Evolutionary conservation across 192 early-diverging fungal species (phyloP).

Genomic region (Dimargaris cristalligena): DNA sequence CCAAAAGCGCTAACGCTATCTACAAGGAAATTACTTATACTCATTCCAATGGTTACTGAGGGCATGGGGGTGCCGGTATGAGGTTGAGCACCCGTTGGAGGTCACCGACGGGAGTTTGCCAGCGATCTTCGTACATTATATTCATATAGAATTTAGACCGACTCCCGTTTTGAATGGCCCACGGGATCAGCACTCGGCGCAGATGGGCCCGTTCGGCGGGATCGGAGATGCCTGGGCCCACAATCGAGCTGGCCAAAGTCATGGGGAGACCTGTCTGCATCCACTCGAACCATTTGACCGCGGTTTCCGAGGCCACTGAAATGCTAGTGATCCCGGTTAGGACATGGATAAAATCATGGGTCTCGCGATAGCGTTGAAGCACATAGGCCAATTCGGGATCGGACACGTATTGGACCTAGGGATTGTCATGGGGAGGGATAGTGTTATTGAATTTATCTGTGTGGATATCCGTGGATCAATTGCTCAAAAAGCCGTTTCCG

Average conservation of each 20-base stretch:
- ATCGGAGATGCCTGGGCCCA: constrained; percentile 61
- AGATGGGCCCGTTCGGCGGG: constrained; percentile 39
- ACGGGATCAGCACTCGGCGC: constrained; percentile 62
- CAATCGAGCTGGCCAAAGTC: constrained; percentile 57
- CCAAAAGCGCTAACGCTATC: no score
- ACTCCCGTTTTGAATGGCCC: constrained; percentile 76
- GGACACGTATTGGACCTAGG: constrained; percentile 75
- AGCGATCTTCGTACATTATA: constrained; percentile 76
- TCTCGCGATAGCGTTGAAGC: constrained; percentile 82
- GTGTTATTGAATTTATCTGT: no score
- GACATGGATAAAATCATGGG: constrained; percentile 88
- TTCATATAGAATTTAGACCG: constrained; percentile 64
- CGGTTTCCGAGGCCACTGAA: constrained; percentile 79
- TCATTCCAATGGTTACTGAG: no score
- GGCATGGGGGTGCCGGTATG: constrained; percentile 1
- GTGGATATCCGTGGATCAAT: no score
- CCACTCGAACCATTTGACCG: constrained; percentile 90
- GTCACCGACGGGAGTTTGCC: constrained; percentile 43
- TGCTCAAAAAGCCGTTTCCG: no score
- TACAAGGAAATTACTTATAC: no score
- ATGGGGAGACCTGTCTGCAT: constrained; percentile 84
- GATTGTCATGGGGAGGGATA: no score
- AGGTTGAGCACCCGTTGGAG: constrained; percentile 20
- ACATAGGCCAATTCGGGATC: constrained; percentile 87
- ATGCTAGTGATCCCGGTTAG: constrained; percentile 60